These are phyloP conservation scores for Tylopilus sp. DNA, from an alignment of 768 basidiomycete genomes.

Conservation along the genomic window DNA sequence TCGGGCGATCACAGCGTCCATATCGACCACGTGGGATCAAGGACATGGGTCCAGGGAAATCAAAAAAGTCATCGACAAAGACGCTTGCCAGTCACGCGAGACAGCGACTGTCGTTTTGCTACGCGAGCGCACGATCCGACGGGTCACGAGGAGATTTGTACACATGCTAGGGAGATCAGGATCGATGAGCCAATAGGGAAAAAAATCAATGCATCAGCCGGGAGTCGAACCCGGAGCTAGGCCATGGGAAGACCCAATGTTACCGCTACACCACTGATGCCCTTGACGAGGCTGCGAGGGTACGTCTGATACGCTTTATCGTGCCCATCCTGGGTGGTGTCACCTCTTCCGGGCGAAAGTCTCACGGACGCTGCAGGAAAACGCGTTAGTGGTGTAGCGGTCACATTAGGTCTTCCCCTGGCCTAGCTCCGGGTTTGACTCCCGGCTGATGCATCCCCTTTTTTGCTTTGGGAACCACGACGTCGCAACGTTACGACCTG, in stretches of 20 bases:
- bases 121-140: no score
- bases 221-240: conserved; percentile 62
- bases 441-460: conserved; percentile 45
- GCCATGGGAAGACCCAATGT: conserved; percentile 86
- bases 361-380: no score
- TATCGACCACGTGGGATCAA: no score
- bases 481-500: background rate
- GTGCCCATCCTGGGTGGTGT: no score
- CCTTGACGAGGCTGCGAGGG: no score
- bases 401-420: conserved; percentile 89
- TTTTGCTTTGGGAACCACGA: background rate
- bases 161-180: background rate
- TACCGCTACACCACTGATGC: conserved; percentile 71
- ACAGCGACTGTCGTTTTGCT: no score
- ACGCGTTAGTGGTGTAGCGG: conserved; percentile 65
- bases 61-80: no score
- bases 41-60: no score
- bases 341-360: no score
- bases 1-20: no score
- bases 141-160: background rate
- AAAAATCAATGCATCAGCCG: conserved; percentile 40
- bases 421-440: conserved; percentile 61
- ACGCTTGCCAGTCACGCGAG: no score
- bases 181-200: background rate
- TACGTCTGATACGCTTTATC: no score